Evolutionary conservation across 129 eudicot species (phyloP).

Genomic region (Rutidosis leptorrhynchoides): DNA sequence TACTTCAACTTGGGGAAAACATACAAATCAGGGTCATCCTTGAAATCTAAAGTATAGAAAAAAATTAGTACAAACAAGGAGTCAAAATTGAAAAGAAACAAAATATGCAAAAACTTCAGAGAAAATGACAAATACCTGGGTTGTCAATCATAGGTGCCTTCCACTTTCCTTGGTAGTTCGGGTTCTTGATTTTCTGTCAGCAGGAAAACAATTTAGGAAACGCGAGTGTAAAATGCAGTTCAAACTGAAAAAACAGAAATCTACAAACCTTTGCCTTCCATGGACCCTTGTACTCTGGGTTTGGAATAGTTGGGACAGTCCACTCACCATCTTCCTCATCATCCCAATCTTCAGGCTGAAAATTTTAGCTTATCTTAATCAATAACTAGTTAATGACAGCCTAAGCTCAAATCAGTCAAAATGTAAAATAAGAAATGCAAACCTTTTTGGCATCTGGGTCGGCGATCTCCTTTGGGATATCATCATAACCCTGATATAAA

Average conservation of each 20-base stretch:
- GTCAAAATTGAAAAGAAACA: neutral
- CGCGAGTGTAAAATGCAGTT: neutral
- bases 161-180: constrained; percentile 96
- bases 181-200: constrained; percentile 96
- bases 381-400: neutral
- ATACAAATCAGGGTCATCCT: constrained; percentile 94
- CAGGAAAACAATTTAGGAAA: constrained; percentile 24
- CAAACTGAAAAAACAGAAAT: neutral
- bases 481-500: constrained; percentile 76
- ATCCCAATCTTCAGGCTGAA: constrained; percentile 99
- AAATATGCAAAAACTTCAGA: neutral
- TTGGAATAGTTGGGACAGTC: constrained; percentile 90
- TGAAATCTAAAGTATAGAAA: constrained; percentile 55
- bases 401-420: constrained; percentile 1
- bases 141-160: constrained; percentile 97
- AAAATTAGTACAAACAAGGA: neutral
- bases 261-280: constrained; percentile 86
- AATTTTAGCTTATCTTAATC: constrained; percentile 11
- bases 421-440: neutral
- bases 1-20: constrained; percentile 90
- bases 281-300: constrained; percentile 98
- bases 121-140: constrained; percentile 57
- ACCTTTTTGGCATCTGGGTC: constrained; percentile 22
- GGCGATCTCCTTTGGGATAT: constrained; percentile 64
- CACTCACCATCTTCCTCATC: constrained; percentile 99